Percentiles rank a stretch among this genome's conserved stretches.
These are phyloP conservation scores for Epichloe aotearoae DNA, from an alignment of 2,329 filamentous ascomycete genomes.

Conservation along the genomic window DNA sequence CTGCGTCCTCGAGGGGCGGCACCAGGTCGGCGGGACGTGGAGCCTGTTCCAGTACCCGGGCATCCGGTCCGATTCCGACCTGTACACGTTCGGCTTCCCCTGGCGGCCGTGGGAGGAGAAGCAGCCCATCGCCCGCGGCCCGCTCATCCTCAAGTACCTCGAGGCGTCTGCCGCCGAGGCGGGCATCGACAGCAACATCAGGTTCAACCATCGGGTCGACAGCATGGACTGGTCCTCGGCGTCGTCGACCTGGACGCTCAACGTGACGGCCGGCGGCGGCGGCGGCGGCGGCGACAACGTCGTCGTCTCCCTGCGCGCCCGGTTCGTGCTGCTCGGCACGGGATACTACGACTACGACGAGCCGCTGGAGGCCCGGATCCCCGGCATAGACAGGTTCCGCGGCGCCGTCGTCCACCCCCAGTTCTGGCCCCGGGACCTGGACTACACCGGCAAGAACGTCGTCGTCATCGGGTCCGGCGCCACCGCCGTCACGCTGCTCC, in stretches of 20 bases:
- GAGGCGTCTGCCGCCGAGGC: slow-evolving; percentile 30
- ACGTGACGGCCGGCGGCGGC: slow-evolving; percentile 18
- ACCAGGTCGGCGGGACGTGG: slow-evolving; percentile 59
- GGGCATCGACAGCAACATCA: slow-evolving; percentile 29
- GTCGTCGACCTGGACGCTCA: slow-evolving; percentile 39
- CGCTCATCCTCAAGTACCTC: slow-evolving; percentile 37
- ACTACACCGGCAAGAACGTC: slow-evolving; percentile 51
- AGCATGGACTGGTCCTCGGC: slow-evolving; percentile 37
- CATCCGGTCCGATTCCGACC: slow-evolving; percentile 48
- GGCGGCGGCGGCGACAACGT: slow-evolving; percentile 6
- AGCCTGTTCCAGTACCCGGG: slow-evolving; percentile 61
- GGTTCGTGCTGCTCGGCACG: slow-evolving; percentile 34
- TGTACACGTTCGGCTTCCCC: slow-evolving; percentile 46
- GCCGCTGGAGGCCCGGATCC: slow-evolving; percentile 44
- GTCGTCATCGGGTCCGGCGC: slow-evolving; percentile 63
- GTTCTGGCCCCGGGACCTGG: slow-evolving; percentile 56
- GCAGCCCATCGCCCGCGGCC: slow-evolving; percentile 35
- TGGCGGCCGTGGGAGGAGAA: slow-evolving; percentile 55
- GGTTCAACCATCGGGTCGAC: slow-evolving; percentile 31
- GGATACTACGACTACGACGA: slow-evolving; percentile 59
- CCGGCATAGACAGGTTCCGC: slow-evolving; percentile 50
- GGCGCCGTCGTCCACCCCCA: slow-evolving; percentile 54
- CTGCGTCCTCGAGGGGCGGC: slow-evolving; percentile 50
- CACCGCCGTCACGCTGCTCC: slow-evolving; percentile 63
- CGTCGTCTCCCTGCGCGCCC: slow-evolving; percentile 24